Conservation (phyloP, 169 alveolate genomes). For the Cryptosporidium baileyi region DNA sequence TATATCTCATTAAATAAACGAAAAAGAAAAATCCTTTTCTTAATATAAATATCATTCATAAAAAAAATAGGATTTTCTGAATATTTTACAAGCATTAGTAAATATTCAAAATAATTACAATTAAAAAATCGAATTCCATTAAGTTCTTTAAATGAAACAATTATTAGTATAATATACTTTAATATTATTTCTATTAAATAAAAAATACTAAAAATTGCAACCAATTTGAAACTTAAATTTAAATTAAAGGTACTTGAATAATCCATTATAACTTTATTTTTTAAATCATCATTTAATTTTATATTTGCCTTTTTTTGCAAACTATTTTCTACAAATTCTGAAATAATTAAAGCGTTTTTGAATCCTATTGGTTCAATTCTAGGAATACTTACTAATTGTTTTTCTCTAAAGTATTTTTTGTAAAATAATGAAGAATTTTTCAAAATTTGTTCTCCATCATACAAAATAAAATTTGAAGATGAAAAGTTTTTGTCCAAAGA, state of each 20-base stretch:
- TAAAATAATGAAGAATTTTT: constrained; percentile 1
- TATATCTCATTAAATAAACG: constrained; percentile 4
- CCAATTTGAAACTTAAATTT: neutral
- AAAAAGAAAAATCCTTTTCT: neutral
- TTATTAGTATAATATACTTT: neutral
- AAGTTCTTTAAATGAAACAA: neutral
- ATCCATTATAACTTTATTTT: neutral
- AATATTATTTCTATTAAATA: neutral
- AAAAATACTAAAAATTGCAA: neutral
- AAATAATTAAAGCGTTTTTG: neutral
- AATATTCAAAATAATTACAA: neutral
- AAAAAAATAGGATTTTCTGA: constrained; percentile 35
- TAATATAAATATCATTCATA: constrained; percentile 24
- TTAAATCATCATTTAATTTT: neutral
- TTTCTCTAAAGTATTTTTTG: neutral
- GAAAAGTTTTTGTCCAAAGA: neutral
- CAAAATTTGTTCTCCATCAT: constrained; percentile 17
- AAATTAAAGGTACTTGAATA: too few relatives aligned
- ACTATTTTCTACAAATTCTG: neutral
- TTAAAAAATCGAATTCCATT: too few relatives aligned
- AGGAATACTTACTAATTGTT: constrained; percentile 13
- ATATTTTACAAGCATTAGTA: neutral
- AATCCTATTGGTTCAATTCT: constrained; percentile 7
- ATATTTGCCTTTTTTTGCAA: neutral
- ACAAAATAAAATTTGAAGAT: neutral